Conservation (phyloP, 345 rosid species). For the Boechera divaricarpa region DNA sequence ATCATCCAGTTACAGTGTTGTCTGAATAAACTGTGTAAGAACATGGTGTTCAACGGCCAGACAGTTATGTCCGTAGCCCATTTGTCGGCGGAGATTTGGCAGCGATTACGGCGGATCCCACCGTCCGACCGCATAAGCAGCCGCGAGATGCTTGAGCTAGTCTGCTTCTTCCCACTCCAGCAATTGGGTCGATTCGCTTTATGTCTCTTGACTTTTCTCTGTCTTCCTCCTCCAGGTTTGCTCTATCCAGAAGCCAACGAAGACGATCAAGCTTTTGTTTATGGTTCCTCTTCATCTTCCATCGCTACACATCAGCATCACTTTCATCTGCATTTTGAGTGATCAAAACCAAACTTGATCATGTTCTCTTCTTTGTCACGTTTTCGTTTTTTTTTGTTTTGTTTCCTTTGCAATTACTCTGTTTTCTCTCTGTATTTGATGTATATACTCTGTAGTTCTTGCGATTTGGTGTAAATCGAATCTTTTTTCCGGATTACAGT, state of each 20-base stretch:
- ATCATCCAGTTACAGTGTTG: constrained; percentile 7
- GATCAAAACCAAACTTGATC: background rate
- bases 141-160: constrained; percentile 66
- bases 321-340: constrained; percentile 41
- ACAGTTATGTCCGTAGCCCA: constrained; percentile 57
- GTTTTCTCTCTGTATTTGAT: background rate
- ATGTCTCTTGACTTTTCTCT: constrained; percentile 69
- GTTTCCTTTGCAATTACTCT: background rate
- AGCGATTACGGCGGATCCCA: constrained; percentile 51
- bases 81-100: constrained; percentile 64
- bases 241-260: constrained; percentile 43
- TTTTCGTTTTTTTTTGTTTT: background rate
- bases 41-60: constrained; percentile 68
- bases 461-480: constrained; percentile 7
- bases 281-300: constrained; percentile 30
- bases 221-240: constrained; percentile 64
- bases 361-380: constrained; percentile 12
- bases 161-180: constrained; percentile 70
- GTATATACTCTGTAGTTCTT: constrained; percentile 4
- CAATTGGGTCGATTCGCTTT: constrained; percentile 68
- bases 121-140: constrained; percentile 56
- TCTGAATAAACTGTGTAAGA: background rate
- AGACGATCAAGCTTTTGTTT: constrained; percentile 24
- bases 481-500: constrained; percentile 20
- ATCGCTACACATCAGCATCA: constrained; percentile 29